phyloP scores from a whole-genome alignment of 805 yeast genomes.

The Zygoascus bituminiphila region DNA sequence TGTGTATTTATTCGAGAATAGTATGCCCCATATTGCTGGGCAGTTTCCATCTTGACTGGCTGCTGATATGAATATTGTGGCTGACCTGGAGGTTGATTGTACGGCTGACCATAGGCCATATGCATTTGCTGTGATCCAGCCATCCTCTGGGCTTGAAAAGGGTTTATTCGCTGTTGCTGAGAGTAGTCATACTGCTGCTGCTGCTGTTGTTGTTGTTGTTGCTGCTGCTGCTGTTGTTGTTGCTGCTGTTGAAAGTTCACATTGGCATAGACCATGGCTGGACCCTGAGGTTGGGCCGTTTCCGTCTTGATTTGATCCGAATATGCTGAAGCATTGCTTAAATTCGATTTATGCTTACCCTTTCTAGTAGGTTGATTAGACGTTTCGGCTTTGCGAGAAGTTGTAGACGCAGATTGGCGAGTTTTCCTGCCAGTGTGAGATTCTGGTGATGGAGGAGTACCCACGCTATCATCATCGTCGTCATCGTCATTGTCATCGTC shows the following conservation, averaged over 20 bases:
- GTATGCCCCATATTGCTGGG: background rate
- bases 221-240: conserved; percentile 11
- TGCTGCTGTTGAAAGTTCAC: conserved; percentile 6
- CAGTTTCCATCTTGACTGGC: background rate
- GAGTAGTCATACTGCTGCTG: conserved; percentile 1
- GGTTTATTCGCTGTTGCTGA: background rate
- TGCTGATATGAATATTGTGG: background rate
- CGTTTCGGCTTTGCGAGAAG: background rate
- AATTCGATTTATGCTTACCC: background rate
- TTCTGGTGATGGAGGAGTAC: background rate
- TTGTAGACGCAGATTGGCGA: background rate
- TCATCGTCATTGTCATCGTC: conserved; percentile 16
- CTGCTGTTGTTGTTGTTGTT: conserved; percentile 2
- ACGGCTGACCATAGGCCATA: background rate
- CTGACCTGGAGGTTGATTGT: background rate
- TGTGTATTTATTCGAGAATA: background rate
- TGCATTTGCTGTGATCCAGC: conserved; percentile 1
- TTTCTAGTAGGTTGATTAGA: background rate
- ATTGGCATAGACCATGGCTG: background rate
- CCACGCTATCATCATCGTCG: conserved; percentile 9
- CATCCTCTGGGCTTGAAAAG: conserved; percentile 3
- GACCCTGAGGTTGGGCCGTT: background rate
- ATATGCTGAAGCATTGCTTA: background rate
- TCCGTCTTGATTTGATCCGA: background rate
- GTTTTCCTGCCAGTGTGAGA: background rate